Conservation (phyloP, 176 grass and related monocot genomes). For the Melocanna baccifera region DNA sequence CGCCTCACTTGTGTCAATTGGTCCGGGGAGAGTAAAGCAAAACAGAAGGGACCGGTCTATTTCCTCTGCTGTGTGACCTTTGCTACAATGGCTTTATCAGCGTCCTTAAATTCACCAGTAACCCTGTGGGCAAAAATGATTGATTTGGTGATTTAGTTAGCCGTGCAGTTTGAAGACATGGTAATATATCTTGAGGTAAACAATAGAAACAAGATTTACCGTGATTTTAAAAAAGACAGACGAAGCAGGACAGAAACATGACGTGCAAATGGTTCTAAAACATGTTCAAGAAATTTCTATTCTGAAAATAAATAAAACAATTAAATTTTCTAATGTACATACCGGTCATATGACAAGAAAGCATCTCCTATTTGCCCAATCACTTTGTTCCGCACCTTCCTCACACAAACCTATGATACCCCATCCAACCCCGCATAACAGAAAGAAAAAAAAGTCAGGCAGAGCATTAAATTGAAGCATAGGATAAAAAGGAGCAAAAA, state of each 20-base stretch:
- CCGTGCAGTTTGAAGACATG: neutral
- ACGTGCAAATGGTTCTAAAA: neutral
- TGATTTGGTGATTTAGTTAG: neutral
- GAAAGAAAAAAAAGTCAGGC: neutral
- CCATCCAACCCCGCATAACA: neutral
- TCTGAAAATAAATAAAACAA: neutral
- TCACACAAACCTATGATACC: slow-evolving; percentile 68
- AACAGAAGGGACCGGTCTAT: neutral
- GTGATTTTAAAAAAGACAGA: neutral
- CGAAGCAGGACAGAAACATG: neutral
- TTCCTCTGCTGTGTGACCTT: neutral
- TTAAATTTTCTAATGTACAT: neutral
- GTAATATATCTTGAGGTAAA: neutral
- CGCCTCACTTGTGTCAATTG: neutral
- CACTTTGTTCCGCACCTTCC: slow-evolving; percentile 96
- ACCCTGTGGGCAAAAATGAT: slow-evolving; percentile 37
- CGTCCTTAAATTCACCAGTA: slow-evolving; percentile 65
- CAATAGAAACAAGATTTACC: neutral
- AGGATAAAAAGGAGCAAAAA: neutral
- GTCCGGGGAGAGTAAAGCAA: neutral
- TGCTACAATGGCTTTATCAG: neutral
- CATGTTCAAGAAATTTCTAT: neutral
- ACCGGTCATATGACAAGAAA: slow-evolving; percentile 84
- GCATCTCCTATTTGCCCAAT: slow-evolving; percentile 79
- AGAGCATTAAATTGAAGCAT: neutral